Conservation (phyloP, 2,329 filamentous ascomycete species). For the Rutstroemia sp. region DNA sequence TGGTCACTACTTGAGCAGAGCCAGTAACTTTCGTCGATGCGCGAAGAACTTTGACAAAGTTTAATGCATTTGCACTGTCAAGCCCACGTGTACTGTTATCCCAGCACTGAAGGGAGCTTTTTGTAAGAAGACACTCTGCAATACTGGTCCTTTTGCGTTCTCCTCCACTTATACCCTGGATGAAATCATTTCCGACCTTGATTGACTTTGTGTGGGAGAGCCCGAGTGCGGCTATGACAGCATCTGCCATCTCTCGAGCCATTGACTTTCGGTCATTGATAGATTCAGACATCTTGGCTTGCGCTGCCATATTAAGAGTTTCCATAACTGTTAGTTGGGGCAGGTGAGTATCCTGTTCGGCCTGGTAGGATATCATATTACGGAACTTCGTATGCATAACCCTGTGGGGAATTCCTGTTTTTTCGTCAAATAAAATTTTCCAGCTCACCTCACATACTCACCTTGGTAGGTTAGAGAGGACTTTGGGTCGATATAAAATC, state of each 20-base stretch:
- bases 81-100: no score
- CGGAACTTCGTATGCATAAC: conserved; percentile 46
- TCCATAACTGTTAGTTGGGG: conserved; percentile 66
- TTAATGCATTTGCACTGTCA: no score
- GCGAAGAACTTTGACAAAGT: no score
- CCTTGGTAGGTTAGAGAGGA: conserved; percentile 31
- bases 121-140: no score
- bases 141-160: conserved; percentile 77
- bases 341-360: conserved; percentile 68
- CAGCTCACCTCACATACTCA: background rate
- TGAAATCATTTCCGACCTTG: conserved; percentile 67
- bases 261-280: no score
- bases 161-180: conserved; percentile 62
- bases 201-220: conserved; percentile 66
- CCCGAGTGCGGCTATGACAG: conserved; percentile 38
- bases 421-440: conserved; percentile 42
- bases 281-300: no score
- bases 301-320: conserved; percentile 63
- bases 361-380: conserved; percentile 63
- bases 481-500: conserved; percentile 46
- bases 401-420: conserved; percentile 50
- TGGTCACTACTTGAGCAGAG: no score
- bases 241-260: no score
- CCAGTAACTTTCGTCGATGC: no score
- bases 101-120: no score